phyloP scores from a whole-genome alignment of 2,329 filamentous ascomycete species.

The Curvularia sp. region DNA sequence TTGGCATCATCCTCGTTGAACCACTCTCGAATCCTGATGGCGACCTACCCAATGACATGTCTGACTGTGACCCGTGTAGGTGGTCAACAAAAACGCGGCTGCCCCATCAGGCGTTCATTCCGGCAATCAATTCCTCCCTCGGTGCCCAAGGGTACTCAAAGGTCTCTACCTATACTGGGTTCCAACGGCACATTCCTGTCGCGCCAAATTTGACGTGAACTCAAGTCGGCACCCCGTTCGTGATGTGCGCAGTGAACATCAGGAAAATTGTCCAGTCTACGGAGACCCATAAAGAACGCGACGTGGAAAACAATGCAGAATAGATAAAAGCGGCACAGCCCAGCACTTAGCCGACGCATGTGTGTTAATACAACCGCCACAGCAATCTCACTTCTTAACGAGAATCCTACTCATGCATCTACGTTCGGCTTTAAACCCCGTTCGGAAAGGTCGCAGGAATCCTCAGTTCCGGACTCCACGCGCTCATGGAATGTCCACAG shows the following conservation, averaged over 20 bases:
- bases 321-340: background rate
- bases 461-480: background rate
- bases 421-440: background rate
- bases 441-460: background rate
- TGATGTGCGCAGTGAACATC: too few species aligned
- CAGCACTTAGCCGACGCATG: background rate
- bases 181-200: background rate
- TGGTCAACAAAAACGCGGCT: conserved; percentile 2
- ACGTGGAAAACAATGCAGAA: too few species aligned
- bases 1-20: background rate
- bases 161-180: background rate
- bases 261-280: too few species aligned
- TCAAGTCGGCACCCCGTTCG: background rate
- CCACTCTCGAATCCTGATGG: background rate
- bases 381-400: background rate
- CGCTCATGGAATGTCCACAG: background rate
- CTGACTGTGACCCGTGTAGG: background rate
- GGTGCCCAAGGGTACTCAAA: background rate
- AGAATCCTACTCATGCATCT: background rate
- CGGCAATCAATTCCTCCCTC: background rate
- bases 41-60: background rate
- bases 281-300: background rate
- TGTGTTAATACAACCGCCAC: background rate
- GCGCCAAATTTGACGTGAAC: background rate
- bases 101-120: conserved; percentile 1